Evolutionary conservation across 257 asterid species (phyloP).

Genomic region (Solanum sejunctum): DNA sequence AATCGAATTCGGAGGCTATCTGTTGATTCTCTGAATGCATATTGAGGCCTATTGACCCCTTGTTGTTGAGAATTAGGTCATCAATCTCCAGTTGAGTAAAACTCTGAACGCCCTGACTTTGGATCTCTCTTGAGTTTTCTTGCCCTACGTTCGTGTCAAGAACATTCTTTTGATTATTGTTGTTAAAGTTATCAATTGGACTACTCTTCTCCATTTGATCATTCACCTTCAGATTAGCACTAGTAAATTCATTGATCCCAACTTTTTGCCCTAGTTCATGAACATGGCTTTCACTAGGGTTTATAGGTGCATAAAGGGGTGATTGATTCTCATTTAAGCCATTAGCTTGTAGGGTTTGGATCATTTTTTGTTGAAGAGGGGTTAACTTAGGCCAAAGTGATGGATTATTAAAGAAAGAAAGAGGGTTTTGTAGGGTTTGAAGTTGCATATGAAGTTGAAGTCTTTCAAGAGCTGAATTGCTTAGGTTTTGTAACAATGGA

Average conservation of each 20-base stretch:
- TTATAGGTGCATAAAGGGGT: not conserved
- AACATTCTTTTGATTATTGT: not conserved
- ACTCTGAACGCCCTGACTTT: slow-evolving; percentile 3
- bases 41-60: slow-evolving; percentile 5
- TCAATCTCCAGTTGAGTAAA: slow-evolving; percentile 48
- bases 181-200: not conserved
- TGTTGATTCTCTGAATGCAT: slow-evolving; percentile 4
- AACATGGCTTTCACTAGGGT: not conserved
- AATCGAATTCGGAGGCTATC: slow-evolving; percentile 26
- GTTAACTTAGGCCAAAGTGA: slow-evolving; percentile 45
- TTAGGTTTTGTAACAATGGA: slow-evolving; percentile 30
- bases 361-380: slow-evolving; percentile 36
- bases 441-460: slow-evolving; percentile 87
- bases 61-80: slow-evolving; percentile 20
- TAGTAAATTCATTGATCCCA: not conserved
- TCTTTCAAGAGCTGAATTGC: slow-evolving; percentile 83
- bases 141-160: not conserved
- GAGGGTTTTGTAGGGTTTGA: slow-evolving; percentile 46
- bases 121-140: not conserved
- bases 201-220: slow-evolving; percentile 10
- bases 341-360: slow-evolving; percentile 25
- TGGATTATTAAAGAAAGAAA: slow-evolving; percentile 42
- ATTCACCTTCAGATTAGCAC: not conserved
- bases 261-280: slow-evolving; percentile 3
- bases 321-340: not conserved